Base-by-base conservation (phyloP, 257 asterid species). In the Echium plantagineum region DNA sequence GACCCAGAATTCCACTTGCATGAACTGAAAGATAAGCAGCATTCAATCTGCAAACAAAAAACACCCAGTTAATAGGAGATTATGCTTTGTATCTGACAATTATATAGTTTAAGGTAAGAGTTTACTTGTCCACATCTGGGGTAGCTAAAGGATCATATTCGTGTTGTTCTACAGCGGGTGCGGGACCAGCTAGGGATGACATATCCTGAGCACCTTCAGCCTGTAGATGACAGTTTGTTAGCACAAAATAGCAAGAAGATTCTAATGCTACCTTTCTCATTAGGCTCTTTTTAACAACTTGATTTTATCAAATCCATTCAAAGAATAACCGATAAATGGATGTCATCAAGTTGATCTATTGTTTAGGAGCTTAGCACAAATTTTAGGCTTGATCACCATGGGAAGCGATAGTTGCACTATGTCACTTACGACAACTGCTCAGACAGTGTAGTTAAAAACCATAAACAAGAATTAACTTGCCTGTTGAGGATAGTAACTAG, bases 401-500 rank as follows among this genome's bases (percentile, higher is more conserved):
- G 48, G 48, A 2, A 1, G 17, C 3, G 17, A 12, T 15, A 42
- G 49, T 42, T 42, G 17, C 49, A 42, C 4, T 42, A 5, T 42
- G 5, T 10, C 49, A 17, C 15, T 42, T 5, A 42, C 12, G 16
- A 10, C 13, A 1, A 42, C 46, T 42, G 49, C 17, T n/a, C 53
- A 59, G 28, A 19, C 21, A 15, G 24, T 22, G 57, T 21, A 35
- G 21, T 42, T 53, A 52, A n/a, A 28, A 61, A 49, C 22, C 49
- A 42, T 8, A 63, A 61, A 22, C 9, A 55, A 57, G 15, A 24
- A 59, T 64, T 47, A 61, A 22, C 71, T 48, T 70, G 79, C 96
- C 96, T 80, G 95, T 46, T 79, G 95, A 55, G 95, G 89, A 71
- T 88, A 91, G 59, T 88, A 91, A 59, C 94, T 93, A 68, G 94